Conservation (phyloP, 805 yeast species). For the Lipomyces orientalis region DNA sequence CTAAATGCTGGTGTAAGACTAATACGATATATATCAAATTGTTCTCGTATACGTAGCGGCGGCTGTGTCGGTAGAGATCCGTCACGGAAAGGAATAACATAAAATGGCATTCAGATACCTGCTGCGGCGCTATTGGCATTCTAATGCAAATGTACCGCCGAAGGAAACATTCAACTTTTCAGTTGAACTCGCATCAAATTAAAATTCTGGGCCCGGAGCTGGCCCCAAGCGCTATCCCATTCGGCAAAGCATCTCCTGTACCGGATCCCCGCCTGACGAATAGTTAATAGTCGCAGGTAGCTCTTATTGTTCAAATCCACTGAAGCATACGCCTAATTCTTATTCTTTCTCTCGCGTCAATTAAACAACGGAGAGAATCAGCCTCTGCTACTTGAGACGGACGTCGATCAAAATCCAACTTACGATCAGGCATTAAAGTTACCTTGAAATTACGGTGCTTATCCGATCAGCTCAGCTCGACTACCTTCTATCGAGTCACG, state of each 20-base stretch:
- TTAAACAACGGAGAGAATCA: conserved; percentile 5
- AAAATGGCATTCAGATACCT: not conserved
- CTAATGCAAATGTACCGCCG: conserved; percentile 8
- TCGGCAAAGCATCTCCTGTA: not conserved
- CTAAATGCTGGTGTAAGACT: not conserved
- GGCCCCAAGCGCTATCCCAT: not conserved
- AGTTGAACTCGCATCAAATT: not conserved
- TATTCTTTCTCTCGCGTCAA: conserved; percentile 3
- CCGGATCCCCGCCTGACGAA: conserved; percentile 44
- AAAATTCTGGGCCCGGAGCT: not conserved
- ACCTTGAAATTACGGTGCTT: not conserved
- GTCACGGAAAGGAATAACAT: conserved; percentile 1
- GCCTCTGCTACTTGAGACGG: conserved; percentile 3
- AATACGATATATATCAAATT: not conserved
- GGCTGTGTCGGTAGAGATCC: conserved; percentile 8
- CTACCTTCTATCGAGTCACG: not conserved
- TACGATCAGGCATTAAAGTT: not conserved
- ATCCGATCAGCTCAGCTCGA: not conserved
- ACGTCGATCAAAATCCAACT: not conserved
- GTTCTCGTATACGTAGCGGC: not conserved
- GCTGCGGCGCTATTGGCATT: not conserved
- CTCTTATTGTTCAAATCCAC: not conserved
- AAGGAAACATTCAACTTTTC: not conserved
- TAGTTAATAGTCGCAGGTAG: not conserved
- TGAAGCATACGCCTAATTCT: not conserved